Base-by-base conservation (phyloP, 805 yeast genomes). In the Pichia deserticola region DNA sequence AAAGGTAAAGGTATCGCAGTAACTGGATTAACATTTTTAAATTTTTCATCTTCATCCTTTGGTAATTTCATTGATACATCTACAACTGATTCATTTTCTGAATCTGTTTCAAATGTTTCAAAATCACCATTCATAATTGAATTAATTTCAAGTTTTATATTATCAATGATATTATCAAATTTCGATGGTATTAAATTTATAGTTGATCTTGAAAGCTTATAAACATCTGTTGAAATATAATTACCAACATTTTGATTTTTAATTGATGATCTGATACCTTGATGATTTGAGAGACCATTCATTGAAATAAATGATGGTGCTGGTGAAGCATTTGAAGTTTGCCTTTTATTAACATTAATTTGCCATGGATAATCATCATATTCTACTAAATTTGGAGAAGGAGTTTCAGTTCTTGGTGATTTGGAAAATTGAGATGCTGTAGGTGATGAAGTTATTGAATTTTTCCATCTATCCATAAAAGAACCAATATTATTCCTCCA, bases 401-500 rank as follows among this genome's bases (percentile, higher is more conserved):
- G 45, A 0, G 50, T 42, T 32, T 47, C 50, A 12, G 45, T 40
- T 5, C 32, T 42, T 10, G 52, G 35, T 2, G 39, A 34, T 9
- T 49, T 36, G 6, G 45, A 44, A 28, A 40, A 28, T 12, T 48
- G 49, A 8, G 51, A 47, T 8, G 38, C 29, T 9, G 51, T 41
- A 6, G 49, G 50, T 5, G 54, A 45, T 10, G 50, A 34, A 12
- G 40, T 36, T 5, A 47, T 32, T 5, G 52, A 42, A 39, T 34
- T 39, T 41, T 60, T 57, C 64, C 64, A 60, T 13, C 62, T 50
- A 11, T 64, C 68, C 43, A 64, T 54, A 33, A 64, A 58, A 0
- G 67, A 63, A 3, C 67, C 66, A 40, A 62, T 48, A 30, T 57
- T 58, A 28, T 57, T 54, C 42, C 68, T 53, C 68, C 68, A 60